A percentile compares a stretch with the other conserved stretches of the same genome.
Evolutionary conservation across 306 rosid species (phyloP).

Genomic region (Vigna angularis): DNA sequence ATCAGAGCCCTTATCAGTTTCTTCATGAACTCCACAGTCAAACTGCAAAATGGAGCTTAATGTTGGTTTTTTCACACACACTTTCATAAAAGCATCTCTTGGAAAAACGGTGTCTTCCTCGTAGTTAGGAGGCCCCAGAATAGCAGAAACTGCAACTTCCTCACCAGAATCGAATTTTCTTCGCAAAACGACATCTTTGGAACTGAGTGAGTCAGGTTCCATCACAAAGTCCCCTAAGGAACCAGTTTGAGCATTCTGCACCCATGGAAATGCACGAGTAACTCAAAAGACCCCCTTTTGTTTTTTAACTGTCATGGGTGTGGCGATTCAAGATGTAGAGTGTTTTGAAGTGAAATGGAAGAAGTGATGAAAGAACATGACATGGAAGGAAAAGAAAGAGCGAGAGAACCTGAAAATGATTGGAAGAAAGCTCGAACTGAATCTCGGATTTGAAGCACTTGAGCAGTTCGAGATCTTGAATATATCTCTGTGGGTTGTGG

Average conservation of each 20-base stretch:
- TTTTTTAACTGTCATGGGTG: not conserved
- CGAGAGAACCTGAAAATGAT: slow-evolving; percentile 67
- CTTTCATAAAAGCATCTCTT: slow-evolving; percentile 72
- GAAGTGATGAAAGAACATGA: not conserved
- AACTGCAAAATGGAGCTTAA: slow-evolving; percentile 73
- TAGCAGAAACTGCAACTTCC: slow-evolving; percentile 78
- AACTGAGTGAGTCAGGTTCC: slow-evolving; percentile 60
- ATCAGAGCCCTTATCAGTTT: slow-evolving; percentile 43
- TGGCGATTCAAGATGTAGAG: not conserved
- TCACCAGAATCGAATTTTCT: slow-evolving; percentile 67
- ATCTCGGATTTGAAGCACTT: slow-evolving; percentile 75
- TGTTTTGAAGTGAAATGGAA: not conserved
- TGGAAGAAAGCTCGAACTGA: slow-evolving; percentile 59
- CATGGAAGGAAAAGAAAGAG: not conserved
- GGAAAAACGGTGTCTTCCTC: slow-evolving; percentile 46
- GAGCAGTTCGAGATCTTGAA: slow-evolving; percentile 65
- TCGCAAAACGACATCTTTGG: slow-evolving; percentile 75
- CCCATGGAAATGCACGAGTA: slow-evolving; percentile 24
- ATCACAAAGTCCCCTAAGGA: slow-evolving; percentile 65
- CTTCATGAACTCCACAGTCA: slow-evolving; percentile 61
- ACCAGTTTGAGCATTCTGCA: slow-evolving; percentile 53
- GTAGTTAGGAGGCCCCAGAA: slow-evolving; percentile 55
- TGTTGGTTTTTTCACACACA: slow-evolving; percentile 73
- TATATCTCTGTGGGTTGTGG: slow-evolving; percentile 33
- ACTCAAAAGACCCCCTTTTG: not conserved